Evolutionary conservation across 805 yeast species (phyloP), one percentile per base, ranked within the genome.

Genomic region (Blastobotrys mokoenaii): DNA sequence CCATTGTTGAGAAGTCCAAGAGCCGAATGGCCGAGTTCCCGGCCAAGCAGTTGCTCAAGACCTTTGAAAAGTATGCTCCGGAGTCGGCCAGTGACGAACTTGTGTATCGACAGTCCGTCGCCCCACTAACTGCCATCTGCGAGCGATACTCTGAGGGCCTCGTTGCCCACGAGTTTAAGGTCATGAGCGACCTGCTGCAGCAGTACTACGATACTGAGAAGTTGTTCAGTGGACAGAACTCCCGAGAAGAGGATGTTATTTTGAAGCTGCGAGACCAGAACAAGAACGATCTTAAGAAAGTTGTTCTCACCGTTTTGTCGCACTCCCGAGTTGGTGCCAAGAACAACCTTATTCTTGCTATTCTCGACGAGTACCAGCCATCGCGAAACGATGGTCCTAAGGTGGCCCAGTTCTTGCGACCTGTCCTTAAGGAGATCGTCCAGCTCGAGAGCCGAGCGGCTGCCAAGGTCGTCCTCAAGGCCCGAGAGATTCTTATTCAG

Each of bases 401-500:
- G 33, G 78, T 84, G 52, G 83, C 88, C 36, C 68, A 74, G 51
- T 70, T 77, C 47, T 74, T 93, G 61, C 79, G 85, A 54, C 77
- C 74, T 11, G 75, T 85, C 2, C 76, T 93, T 70, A 82, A 80
- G 66, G 71, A 77, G 46, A 72, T 94, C 56, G 95, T 89, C 44
- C 93, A 85, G 63, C 74, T 93, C 52, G 97, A 90, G 57, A 77
- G 93, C 20, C 82, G 96, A 62, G 78, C 86, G 7, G 80, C 96
- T 32, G 90, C 96, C 25, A 90, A 89, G 72, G 97, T 90, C 42
- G 86, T 96, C 22, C 72, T 93, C 61, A 88, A 86, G 66, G 97
- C 97, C 1, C 80, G 97, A 63, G 99, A 94, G 69, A 84, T 94
- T 49, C 76, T 93, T 59, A 93, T 93, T 59, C 96, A 89, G 72